A percentile compares a stretch with the other conserved stretches of the same genome.
Conservation (phyloP, 805 yeast genomes). For the Barnettozyma salicaria region DNA sequence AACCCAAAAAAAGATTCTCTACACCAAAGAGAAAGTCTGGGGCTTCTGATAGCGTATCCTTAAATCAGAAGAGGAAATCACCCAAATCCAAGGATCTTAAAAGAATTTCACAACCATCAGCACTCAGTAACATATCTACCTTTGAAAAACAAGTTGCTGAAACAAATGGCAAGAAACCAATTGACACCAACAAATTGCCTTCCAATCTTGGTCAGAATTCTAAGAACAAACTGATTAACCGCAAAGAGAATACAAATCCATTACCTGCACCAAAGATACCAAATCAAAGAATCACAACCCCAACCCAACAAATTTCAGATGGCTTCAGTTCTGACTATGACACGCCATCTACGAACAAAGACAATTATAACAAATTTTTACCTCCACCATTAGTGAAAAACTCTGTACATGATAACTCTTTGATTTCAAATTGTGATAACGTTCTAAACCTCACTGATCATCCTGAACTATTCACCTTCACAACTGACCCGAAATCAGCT, state of each 20-base stretch:
- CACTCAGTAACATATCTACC: slow-evolving; percentile 17
- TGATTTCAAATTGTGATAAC: slow-evolving; percentile 9
- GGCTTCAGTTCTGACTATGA: slow-evolving; percentile 4
- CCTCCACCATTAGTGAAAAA: slow-evolving; percentile 21
- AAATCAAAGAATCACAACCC: slow-evolving; percentile 20
- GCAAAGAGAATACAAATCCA: slow-evolving; percentile 8
- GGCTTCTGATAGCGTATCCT: no score
- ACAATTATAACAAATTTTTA: not conserved
- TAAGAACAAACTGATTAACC: slow-evolving; percentile 1
- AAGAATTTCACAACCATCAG: slow-evolving; percentile 21
- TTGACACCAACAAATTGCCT: not conserved
- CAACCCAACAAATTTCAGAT: slow-evolving; percentile 15
- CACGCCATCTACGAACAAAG: slow-evolving; percentile 1
- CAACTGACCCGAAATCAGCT: no score
- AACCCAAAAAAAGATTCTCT: slow-evolving; percentile 3
- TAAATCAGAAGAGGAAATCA: slow-evolving; percentile 7
- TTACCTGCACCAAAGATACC: slow-evolving; percentile 20
- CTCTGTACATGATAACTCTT: slow-evolving; percentile 15
- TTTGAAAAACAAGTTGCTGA: slow-evolving; percentile 14
- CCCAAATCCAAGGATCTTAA: slow-evolving; percentile 13
- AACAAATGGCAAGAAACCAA: slow-evolving; percentile 1
- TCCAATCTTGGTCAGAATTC: slow-evolving; percentile 6
- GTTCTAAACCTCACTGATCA: slow-evolving; percentile 1
- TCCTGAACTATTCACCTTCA: no score
- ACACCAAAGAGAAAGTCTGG: no score